These are phyloP conservation scores for Alternaria sp. DNA, from an alignment of 2,329 filamentous ascomycete species.

Conservation along the genomic window DNA sequence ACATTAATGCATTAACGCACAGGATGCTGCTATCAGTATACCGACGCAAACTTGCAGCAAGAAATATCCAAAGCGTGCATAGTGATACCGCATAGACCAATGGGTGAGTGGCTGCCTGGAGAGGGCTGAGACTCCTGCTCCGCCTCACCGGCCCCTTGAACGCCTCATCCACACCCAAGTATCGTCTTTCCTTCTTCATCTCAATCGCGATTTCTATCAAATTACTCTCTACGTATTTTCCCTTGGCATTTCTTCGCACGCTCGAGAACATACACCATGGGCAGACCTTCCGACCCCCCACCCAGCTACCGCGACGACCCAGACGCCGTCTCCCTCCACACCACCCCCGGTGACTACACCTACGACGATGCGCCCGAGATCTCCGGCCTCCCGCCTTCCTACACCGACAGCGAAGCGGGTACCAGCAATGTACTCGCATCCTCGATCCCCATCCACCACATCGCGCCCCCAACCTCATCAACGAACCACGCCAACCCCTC, in stretches of 20 bases:
- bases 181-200: slow-evolving; percentile 3
- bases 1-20: not conserved
- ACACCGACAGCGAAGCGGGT: slow-evolving; percentile 42
- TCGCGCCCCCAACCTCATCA: slow-evolving; percentile 34
- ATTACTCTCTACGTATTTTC: not conserved
- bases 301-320: slow-evolving; percentile 45
- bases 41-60: not conserved
- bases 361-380: slow-evolving; percentile 48
- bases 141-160: slow-evolving; percentile 28
- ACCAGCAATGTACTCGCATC: slow-evolving; percentile 9
- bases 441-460: slow-evolving; percentile 29
- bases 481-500: slow-evolving; percentile 33
- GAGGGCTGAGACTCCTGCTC: slow-evolving; percentile 25
- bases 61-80: not conserved
- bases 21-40: not conserved
- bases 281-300: slow-evolving; percentile 28
- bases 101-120: slow-evolving; percentile 33
- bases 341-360: slow-evolving; percentile 46
- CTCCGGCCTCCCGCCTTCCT: slow-evolving; percentile 42
- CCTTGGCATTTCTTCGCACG: not conserved
- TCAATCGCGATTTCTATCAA: not conserved
- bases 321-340: slow-evolving; percentile 49
- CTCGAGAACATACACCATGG: slow-evolving; percentile 30
- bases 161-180: slow-evolving; percentile 12
- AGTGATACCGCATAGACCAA: slow-evolving; percentile 11